Conservation (phyloP, 805 yeast genomes). For the Pichia gijzeniarum region DNA sequence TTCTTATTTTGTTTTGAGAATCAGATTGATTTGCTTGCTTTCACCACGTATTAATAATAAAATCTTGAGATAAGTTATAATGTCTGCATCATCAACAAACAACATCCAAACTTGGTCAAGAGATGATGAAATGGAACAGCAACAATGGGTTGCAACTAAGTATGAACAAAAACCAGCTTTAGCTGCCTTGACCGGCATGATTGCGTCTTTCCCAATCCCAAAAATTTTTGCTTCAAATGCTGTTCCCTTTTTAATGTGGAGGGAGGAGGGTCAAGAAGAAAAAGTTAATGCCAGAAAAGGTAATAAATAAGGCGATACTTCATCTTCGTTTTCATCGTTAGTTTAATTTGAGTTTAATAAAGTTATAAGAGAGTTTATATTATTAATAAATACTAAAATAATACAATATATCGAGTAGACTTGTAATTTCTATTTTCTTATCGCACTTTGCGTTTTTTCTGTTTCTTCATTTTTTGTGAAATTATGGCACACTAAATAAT, state of each 20-base stretch:
- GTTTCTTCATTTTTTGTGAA: not conserved
- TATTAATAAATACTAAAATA: too few species aligned
- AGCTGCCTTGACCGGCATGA: slow-evolving; percentile 50
- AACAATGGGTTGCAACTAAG: slow-evolving; percentile 43
- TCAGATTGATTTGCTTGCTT: too few species aligned
- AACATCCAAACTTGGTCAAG: slow-evolving; percentile 22
- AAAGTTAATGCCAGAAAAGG: slow-evolving; percentile 17
- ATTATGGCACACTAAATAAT: slow-evolving; percentile 78
- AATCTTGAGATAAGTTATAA: too few species aligned
- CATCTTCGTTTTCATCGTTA: too few species aligned
- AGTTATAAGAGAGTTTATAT: too few species aligned
- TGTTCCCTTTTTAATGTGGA: slow-evolving; percentile 48
- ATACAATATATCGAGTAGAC: too few species aligned
- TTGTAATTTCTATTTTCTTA: not conserved
- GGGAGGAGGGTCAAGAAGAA: slow-evolving; percentile 33
- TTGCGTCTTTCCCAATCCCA: slow-evolving; percentile 52
- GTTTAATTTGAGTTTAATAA: slow-evolving; percentile 1
- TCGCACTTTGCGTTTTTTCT: not conserved
- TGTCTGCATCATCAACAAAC: slow-evolving; percentile 2
- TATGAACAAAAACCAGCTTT: slow-evolving; percentile 47
- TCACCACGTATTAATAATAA: too few species aligned
- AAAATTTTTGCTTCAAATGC: slow-evolving; percentile 56
- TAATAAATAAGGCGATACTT: too few species aligned
- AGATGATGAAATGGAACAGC: slow-evolving; percentile 35
- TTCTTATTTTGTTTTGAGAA: too few species aligned